Percentiles rank a stretch among this genome's conserved stretches.
phyloP scores from a whole-genome alignment of 306 rosid species.

The Gillenia trifoliata region DNA sequence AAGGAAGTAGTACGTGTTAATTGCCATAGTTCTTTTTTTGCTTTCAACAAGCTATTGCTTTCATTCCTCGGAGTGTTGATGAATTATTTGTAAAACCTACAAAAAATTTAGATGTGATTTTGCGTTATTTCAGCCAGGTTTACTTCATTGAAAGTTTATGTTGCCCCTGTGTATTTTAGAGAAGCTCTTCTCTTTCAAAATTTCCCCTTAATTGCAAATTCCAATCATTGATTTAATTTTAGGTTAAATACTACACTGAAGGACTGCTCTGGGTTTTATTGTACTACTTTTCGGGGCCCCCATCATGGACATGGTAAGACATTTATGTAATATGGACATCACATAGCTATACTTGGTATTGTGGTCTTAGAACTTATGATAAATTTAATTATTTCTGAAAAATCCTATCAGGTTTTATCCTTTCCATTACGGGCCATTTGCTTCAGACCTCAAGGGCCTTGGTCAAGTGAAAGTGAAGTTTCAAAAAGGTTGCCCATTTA shows the following conservation, averaged over 20 bases:
- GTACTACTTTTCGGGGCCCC: slow-evolving; percentile 50
- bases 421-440: slow-evolving; percentile 44
- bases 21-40: not conserved
- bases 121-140: not conserved
- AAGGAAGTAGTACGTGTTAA: slow-evolving; percentile 40
- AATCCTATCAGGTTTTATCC: slow-evolving; percentile 50
- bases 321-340: not conserved
- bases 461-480: slow-evolving; percentile 33
- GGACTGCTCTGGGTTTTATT: slow-evolving; percentile 49
- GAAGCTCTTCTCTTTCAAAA: too few relatives aligned
- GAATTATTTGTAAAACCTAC: not conserved
- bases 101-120: not conserved
- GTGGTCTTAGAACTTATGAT: not conserved
- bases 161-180: not conserved
- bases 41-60: not conserved
- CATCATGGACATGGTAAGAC: slow-evolving; percentile 63
- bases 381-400: too few relatives aligned
- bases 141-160: not conserved
- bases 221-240: not conserved
- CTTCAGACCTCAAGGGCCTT: slow-evolving; percentile 50
- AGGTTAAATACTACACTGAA: slow-evolving; percentile 55
- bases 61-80: too few relatives aligned
- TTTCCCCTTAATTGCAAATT: not conserved
- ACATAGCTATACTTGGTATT: not conserved
- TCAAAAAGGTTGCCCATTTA: slow-evolving; percentile 43